Conservation (phyloP, 169 alveolate species). For the Plasmodium sp. region DNA sequence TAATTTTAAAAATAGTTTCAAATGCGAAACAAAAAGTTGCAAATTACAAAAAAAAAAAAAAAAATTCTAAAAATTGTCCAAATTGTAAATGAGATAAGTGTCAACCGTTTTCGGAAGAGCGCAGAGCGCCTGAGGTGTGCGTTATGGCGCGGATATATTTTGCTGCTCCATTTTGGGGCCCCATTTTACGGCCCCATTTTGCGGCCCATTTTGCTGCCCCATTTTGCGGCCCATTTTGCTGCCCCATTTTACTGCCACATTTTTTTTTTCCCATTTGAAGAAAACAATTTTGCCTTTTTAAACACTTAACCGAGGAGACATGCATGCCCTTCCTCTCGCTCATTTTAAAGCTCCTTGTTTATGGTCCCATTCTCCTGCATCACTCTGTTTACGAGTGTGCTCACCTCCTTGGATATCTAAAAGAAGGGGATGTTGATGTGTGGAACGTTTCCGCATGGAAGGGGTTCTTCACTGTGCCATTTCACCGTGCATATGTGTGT, state of each 20-base stretch:
- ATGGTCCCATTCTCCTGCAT: conserved; percentile 17
- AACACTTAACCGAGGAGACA: neutral
- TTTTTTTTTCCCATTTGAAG: neutral
- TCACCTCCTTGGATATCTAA: conserved; percentile 23
- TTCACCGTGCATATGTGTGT: neutral
- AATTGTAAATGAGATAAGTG: neutral
- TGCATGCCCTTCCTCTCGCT: neutral
- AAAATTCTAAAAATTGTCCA: conserved; percentile 6
- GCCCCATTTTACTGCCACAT: neutral
- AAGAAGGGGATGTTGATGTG: neutral
- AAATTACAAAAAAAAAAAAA: conserved; percentile 47
- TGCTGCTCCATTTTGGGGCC: neutral
- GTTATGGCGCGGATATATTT: neutral
- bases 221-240: neutral
- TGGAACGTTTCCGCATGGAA: neutral
- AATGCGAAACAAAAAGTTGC: conserved; percentile 25
- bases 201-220: neutral
- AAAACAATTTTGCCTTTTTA: conserved; percentile 10
- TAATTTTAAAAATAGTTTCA: conserved; percentile 22
- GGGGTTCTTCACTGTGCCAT: neutral
- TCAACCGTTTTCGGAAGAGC: neutral
- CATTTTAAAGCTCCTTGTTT: conserved; percentile 21
- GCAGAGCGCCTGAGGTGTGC: neutral
- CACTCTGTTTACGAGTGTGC: conserved; percentile 15
- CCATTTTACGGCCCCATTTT: neutral